phyloP scores from a whole-genome alignment of 2,329 filamentous ascomycete species.

The Pochonia chlamydosporia region DNA sequence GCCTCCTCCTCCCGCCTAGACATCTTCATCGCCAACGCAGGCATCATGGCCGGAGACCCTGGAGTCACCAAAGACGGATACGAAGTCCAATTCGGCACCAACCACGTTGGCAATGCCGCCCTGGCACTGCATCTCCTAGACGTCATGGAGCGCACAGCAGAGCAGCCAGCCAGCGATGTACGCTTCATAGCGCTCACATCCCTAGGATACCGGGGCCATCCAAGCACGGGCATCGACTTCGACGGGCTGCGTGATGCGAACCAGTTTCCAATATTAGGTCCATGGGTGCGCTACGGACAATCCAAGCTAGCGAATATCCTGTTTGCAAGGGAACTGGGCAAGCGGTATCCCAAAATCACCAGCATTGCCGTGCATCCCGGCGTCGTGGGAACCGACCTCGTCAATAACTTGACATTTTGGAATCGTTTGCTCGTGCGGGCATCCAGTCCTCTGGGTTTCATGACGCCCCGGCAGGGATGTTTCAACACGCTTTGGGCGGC shows the following conservation, averaged over 20 bases:
- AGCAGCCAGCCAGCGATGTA: constrained; percentile 11
- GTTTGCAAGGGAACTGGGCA: constrained; percentile 38
- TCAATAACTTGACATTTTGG: constrained; percentile 16
- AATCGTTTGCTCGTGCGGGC: constrained; percentile 19
- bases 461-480: not conserved
- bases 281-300: constrained; percentile 41
- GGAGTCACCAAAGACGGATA: constrained; percentile 29
- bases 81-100: constrained; percentile 29
- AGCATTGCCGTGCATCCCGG: constrained; percentile 45
- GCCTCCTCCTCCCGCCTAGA: constrained; percentile 28
- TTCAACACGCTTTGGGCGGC: constrained; percentile 24
- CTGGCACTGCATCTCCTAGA: constrained; percentile 29
- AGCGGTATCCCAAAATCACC: constrained; percentile 34
- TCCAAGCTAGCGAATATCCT: constrained; percentile 45
- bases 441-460: constrained; percentile 4
- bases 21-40: constrained; percentile 32
- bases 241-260: constrained; percentile 7
- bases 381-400: constrained; percentile 24
- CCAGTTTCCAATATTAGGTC: constrained; percentile 13
- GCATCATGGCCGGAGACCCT: constrained; percentile 16
- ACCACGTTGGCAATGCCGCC: constrained; percentile 25
- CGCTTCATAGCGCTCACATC: constrained; percentile 22
- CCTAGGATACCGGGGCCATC: constrained; percentile 18
- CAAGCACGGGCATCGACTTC: constrained; percentile 21
- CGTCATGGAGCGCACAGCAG: constrained; percentile 15